Base-by-base conservation (phyloP, 345 rosid genomes). In the Leavenworthia alabamica region DNA sequence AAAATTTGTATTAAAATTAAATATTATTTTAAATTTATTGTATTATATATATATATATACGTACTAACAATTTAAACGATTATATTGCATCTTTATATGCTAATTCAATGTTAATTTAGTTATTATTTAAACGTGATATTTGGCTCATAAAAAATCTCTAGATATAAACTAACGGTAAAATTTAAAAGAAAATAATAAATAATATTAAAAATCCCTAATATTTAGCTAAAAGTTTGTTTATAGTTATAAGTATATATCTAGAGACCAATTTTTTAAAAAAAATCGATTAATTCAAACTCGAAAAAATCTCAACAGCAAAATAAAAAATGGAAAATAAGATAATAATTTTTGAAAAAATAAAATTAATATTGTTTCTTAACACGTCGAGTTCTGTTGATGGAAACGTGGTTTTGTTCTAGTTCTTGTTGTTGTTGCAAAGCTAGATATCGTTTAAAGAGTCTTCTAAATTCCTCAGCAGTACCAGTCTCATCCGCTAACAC, bases 401-500 rank as follows among this genome's bases (percentile, higher is more conserved):
- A 27, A 37, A 12, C 48, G 0, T 5, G 15, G 0, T 35, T n/a
- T 32, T 7, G 8, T 33, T n/a, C 15, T 26, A 0, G 28, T 12
- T 35, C 39, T 36, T 46, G 71, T 26, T 5, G 28, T 12, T 35
- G 14, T 36, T 46, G 71, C 13, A 27, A 28, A 47, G 53, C 36
- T 47, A 37, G 66, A 31, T 23, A 16, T 5, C n/a, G 66, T 41
- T 59, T 23, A 8, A 60, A 68, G 16, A 68, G 60, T 51, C 51
- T 4, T 59, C 32, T 68, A 33, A 50, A 68, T 42, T 60, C 66
- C 1, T 68, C 60, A 50, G 27, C 54, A 1, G 54, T 68, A 50
- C 66, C 73, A 12, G 64, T 68, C 20, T 59, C 73, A 60, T 60
- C 73, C 12, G 66, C 66, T 35, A 68, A 7, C 12, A 68, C 17